Percentiles rank a stretch among this genome's conserved stretches.
Evolutionary conservation across 192 early-diverging fungal species (phyloP).

Genomic region (Piromyces finnis): DNA sequence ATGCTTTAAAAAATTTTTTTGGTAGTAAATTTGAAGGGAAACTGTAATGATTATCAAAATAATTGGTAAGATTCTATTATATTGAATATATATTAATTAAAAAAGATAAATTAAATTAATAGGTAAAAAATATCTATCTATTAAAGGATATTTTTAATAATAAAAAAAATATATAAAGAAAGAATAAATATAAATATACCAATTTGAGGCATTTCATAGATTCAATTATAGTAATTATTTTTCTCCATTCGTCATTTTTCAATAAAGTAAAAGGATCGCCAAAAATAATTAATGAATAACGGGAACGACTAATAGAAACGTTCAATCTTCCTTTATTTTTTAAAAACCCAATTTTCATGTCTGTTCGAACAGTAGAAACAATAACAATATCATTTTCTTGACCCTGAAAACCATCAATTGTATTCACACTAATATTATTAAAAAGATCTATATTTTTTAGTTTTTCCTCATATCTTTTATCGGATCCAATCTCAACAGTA

Average conservation of each 20-base stretch:
- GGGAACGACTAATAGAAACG: slow-evolving; percentile 73
- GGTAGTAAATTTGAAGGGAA: too few relatives aligned
- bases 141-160: too few relatives aligned
- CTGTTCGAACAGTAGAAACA: slow-evolving; percentile 67
- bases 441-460: slow-evolving; percentile 37
- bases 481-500: neutral
- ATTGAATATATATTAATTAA: too few relatives aligned
- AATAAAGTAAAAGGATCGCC: slow-evolving; percentile 46
- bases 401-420: slow-evolving; percentile 90
- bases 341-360: slow-evolving; percentile 56
- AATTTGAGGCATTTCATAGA: slow-evolving; percentile 2
- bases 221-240: slow-evolving; percentile 48
- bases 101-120: too few relatives aligned
- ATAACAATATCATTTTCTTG: slow-evolving; percentile 95
- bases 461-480: neutral
- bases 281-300: slow-evolving; percentile 61
- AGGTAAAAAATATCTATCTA: too few relatives aligned
- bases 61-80: too few relatives aligned
- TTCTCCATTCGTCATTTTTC: slow-evolving; percentile 45
- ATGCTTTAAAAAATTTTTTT: too few relatives aligned
- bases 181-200: neutral
- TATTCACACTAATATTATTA: slow-evolving; percentile 72
- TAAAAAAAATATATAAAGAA: neutral
- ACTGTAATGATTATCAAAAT: too few relatives aligned
- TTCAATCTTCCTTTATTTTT: slow-evolving; percentile 74